Evolutionary conservation across 1,284 basidiomycete genomes (phyloP).

Genomic region (Clitocybe nebularis): DNA sequence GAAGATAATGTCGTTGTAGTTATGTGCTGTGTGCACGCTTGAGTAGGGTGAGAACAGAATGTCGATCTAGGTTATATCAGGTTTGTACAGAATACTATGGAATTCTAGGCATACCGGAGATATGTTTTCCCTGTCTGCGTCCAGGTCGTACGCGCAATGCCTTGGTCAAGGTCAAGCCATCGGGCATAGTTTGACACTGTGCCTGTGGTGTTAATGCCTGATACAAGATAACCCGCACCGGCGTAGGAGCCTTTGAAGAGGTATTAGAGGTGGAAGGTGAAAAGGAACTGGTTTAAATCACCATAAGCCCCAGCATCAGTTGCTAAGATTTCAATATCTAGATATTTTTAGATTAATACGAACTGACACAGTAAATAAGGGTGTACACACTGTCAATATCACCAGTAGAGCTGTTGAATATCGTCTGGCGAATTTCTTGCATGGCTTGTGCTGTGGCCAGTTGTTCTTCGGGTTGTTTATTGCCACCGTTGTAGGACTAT

Average conservation of each 20-base stretch:
- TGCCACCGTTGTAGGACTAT: constrained; percentile 70
- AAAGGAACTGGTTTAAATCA: constrained; percentile 21
- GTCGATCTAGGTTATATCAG: constrained; percentile 42
- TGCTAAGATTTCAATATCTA: constrained; percentile 54
- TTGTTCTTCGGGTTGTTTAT: constrained; percentile 47
- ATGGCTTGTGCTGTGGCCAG: constrained; percentile 44
- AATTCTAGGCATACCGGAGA: constrained; percentile 38
- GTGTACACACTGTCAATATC: constrained; percentile 51
- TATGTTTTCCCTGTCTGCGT: constrained; percentile 42
- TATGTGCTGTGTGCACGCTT: constrained; percentile 56
- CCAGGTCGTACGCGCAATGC: constrained; percentile 55
- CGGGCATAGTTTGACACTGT: constrained; percentile 48
- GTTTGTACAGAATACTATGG: constrained; percentile 1
- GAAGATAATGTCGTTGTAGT: constrained; percentile 27
- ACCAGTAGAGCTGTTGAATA: constrained; percentile 57
- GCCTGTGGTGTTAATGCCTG: constrained; percentile 41
- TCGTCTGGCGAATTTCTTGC: constrained; percentile 48
- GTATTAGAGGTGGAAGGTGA: constrained; percentile 5
- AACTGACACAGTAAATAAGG: not conserved
- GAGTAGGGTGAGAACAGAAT: constrained; percentile 64
- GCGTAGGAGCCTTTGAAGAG: constrained; percentile 57
- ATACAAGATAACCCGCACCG: constrained; percentile 59
- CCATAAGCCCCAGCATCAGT: constrained; percentile 62
- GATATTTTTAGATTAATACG: constrained; percentile 4
- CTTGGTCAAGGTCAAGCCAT: constrained; percentile 68